Base-by-base conservation (phyloP, 139 green algal genomes). In the Coelastrella sp. region DNA sequence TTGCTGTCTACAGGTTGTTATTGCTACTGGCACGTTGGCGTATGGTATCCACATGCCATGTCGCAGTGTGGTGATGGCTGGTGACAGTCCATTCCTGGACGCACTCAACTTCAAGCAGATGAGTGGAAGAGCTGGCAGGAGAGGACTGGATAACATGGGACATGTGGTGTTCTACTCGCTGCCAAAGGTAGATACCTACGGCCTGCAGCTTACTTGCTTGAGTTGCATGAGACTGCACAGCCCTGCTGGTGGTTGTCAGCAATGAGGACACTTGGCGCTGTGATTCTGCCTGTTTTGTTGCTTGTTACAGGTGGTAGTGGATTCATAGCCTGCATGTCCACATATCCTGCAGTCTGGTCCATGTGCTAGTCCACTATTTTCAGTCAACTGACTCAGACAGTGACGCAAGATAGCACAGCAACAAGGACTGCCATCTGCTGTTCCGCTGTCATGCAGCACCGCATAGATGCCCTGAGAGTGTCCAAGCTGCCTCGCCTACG, bases 1-100 rank as follows among this genome's bases (percentile, higher is more conserved):
- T 1, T 47, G 32, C 32, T 47, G 54, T 5, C 4, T 92, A 32
- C 73, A 93, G 76, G 92, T 95, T 6, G 93, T 96, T 17, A 64
- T 94, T 74, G 92, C 92, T 59, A 95, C 94, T 20, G 92, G 92
- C 85, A 96, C 94, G 0, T 85, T 96, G 32, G 93, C 93, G 3
- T 94, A 94, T 58, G 94, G 94, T 61, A 94, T 96, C 84, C 92
- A 96, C 92, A 96, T 96, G 94, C 94, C 94, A 4, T 95, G 92
- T 89, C 85, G 88, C 47, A 92, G 89, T 6, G 92, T 94, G 23
- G 92, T 94, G 58, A 90, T 95, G 83, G 85, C 81, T 3, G 92
- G 94, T 5, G 94, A 95, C 90, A 86, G 84, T 47, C 20, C 91
- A n/a, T 93, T 91, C 86, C 88, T 96, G 13, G 91, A 92, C 19